Percentiles rank a stretch among this genome's conserved stretches.
These are phyloP conservation scores for Setaria viridis DNA, from an alignment of 202 grass and related monocot species.

Conservation along the genomic window DNA sequence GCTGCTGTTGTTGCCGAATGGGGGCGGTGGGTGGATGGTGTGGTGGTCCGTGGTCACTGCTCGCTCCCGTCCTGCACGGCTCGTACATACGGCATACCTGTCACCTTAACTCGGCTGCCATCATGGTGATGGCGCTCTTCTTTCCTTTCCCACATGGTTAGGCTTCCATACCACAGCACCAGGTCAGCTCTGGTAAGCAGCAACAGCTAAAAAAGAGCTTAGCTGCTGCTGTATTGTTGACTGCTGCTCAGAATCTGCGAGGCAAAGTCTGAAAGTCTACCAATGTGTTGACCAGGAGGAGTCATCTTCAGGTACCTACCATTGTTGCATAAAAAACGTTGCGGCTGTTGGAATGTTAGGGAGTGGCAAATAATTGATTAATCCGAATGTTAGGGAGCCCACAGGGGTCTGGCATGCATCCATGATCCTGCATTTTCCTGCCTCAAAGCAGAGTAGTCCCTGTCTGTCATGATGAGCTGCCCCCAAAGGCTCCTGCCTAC, in stretches of 20 bases:
- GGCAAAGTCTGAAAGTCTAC: neutral
- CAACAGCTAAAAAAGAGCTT: neutral
- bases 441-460: neutral
- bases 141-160: slow-evolving; percentile 24
- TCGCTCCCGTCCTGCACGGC: slow-evolving; percentile 35
- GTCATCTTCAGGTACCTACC: neutral
- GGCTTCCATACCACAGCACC: neutral
- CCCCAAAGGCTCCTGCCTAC: neutral
- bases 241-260: neutral
- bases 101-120: slow-evolving; percentile 23
- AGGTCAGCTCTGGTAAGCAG: neutral
- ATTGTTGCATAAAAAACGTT: neutral
- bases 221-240: neutral
- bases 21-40: slow-evolving; percentile 18
- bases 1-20: neutral
- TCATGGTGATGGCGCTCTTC: slow-evolving; percentile 33
- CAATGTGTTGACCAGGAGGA: neutral
- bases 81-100: neutral
- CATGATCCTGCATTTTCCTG: neutral
- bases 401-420: neutral
- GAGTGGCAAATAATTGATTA: neutral
- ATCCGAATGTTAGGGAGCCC: neutral
- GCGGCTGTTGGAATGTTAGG: neutral
- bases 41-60: slow-evolving; percentile 7
- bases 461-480: neutral